These are phyloP conservation scores for Colletotrichum plurivorum DNA, from an alignment of 2,329 filamentous ascomycete genomes.

Conservation along the genomic window DNA sequence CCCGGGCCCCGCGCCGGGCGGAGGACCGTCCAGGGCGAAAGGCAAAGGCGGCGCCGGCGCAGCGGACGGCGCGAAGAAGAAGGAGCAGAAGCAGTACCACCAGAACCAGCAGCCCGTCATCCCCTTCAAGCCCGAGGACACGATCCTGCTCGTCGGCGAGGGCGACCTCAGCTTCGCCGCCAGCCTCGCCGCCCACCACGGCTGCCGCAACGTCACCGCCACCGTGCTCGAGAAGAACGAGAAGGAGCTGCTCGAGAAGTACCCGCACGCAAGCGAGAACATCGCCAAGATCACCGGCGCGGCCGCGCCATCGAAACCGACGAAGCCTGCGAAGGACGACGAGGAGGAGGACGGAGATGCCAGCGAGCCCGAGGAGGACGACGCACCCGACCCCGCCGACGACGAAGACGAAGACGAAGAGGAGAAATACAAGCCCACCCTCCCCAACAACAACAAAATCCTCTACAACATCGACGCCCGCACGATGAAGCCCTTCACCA, in stretches of 20 bases:
- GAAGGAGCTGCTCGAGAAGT: conserved; percentile 76
- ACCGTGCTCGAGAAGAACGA: conserved; percentile 75
- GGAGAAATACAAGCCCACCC: conserved; percentile 35
- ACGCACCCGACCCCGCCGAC: conserved; percentile 21
- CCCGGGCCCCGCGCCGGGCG: conserved; percentile 18
- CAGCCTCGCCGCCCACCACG: conserved; percentile 75
- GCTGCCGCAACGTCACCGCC: conserved; percentile 76
- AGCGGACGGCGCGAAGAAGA: conserved; percentile 36
- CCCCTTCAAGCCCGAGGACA: conserved; percentile 76
- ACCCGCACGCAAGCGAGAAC: conserved; percentile 77
- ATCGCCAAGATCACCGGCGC: conserved; percentile 62
- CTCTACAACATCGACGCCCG: conserved; percentile 78
- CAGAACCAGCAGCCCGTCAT: conserved; percentile 66
- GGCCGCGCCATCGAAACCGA: conserved; percentile 4
- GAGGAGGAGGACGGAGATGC: background rate
- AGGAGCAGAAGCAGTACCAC: conserved; percentile 42
- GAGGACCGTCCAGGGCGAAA: conserved; percentile 31
- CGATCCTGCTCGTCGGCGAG: conserved; percentile 84
- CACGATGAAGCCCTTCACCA: conserved; percentile 67
- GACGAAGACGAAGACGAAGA: conserved; percentile 9
- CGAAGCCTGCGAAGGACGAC: conserved; percentile 18
- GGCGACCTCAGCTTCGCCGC: conserved; percentile 85
- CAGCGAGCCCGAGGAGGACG: conserved; percentile 2
- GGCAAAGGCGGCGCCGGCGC: conserved; percentile 36
- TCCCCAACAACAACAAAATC: conserved; percentile 57